Base-by-base conservation (phyloP, 2,329 filamentous ascomycete species). In the Fusarium siculi region DNA sequence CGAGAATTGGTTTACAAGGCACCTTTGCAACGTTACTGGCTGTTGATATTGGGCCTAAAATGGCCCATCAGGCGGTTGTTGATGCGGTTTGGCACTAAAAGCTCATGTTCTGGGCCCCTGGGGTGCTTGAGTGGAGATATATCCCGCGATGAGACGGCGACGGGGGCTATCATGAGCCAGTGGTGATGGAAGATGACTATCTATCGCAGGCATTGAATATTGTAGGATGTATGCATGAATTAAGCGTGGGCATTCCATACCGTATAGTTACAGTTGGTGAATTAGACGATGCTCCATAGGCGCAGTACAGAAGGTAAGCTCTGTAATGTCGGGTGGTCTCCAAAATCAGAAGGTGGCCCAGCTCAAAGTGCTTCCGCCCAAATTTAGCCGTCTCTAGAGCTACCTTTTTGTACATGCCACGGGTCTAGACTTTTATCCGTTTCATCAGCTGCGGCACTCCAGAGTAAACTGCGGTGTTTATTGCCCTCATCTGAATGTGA, bases 1-100 rank as follows among this genome's bases (percentile, higher is more conserved):
- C 47, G 36, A 49, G 49, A 60, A 54, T 49, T 64, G 50, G 55
- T 66, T 63, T 56, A 58, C 68, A 69, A 61, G 54, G 66, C 64
- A 47, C 59, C 58, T 74, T 52, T 60, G 73, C 66, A 30, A 76
- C 62, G 43, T 66, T 66, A 78, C 74, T 77, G 76, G 76, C 63
- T 69, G 62, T 53, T 46, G 64, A 58, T 55, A 43, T 63, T 74
- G 47, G 63, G 59, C 56, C 71, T 72, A 74, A 60, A 59, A 49
- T 49, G 57, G 59, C 30, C 43, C 52, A 47, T 68, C 68, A 71
- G 68, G 76, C 74, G 74, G 68, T 68, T 75, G 73, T 66, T 76
- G 70, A 71, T 67, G 66, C 64, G 54, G 47, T 61, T 68, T 59
- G 64, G 71, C 60, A 66, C 67, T 72, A 74, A 72, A 63, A 40